Evolutionary conservation across 176 grass and related monocot genomes (phyloP).

Genomic region (barley (Hordeum vulgare)): DNA sequence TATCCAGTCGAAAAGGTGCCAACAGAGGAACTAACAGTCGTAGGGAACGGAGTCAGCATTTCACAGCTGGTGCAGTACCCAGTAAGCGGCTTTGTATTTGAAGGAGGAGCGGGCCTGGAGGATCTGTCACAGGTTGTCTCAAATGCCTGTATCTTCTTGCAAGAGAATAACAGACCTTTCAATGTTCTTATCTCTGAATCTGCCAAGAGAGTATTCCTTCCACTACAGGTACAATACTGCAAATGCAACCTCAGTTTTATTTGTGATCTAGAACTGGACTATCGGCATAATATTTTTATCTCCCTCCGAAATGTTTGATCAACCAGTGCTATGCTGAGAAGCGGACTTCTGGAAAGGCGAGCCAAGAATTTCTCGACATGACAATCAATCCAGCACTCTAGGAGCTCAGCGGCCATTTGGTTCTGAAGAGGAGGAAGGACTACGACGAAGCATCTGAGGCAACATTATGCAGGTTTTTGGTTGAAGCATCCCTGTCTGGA

Average conservation of each 20-base stretch:
- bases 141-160: too few species aligned
- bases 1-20: constrained; percentile 72
- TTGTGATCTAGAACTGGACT: too few species aligned
- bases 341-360: constrained; percentile 42
- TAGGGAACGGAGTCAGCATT: constrained; percentile 38
- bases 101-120: constrained; percentile 36
- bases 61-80: constrained; percentile 51
- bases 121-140: too few species aligned
- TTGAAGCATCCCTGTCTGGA: too few species aligned
- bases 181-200: too few species aligned
- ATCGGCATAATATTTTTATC: too few species aligned
- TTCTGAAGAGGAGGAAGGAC: constrained; percentile 69
- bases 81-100: constrained; percentile 63
- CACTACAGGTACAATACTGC: too few species aligned
- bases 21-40: constrained; percentile 17
- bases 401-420: constrained; percentile 87
- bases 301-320: not conserved
- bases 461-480: constrained; percentile 51
- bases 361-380: constrained; percentile 60
- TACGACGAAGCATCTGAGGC: constrained; percentile 57
- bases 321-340: constrained; percentile 78
- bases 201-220: too few species aligned
- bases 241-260: too few species aligned
- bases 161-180: too few species aligned
- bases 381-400: constrained; percentile 75